phyloP scores from a whole-genome alignment of 164 flowering plant genomes.

The Magnolia sinica region DNA sequence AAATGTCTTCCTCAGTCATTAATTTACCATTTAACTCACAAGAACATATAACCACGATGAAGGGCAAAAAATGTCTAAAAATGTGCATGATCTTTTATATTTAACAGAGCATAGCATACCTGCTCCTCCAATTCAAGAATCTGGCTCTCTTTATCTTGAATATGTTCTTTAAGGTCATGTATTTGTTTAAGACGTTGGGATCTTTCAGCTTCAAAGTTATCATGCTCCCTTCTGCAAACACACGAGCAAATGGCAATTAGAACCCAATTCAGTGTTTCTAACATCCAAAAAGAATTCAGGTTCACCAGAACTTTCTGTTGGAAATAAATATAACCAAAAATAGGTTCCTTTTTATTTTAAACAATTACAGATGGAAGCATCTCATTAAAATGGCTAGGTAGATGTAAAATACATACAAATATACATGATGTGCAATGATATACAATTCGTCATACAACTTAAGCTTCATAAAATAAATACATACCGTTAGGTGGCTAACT shows the following conservation, averaged over 20 bases:
- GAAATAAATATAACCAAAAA: too few species aligned
- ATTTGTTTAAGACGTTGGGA: conserved; percentile 71
- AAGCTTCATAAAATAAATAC: not conserved
- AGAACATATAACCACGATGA: too few species aligned
- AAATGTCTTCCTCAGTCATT: too few species aligned
- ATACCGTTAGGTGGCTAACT: conserved; percentile 75
- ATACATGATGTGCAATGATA: too few species aligned
- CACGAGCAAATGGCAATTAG: not conserved
- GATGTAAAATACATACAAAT: too few species aligned
- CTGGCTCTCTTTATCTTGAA: conserved; percentile 85
- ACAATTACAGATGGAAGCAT: too few species aligned
- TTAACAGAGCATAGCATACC: too few species aligned
- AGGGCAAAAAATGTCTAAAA: too few species aligned
- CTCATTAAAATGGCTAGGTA: too few species aligned
- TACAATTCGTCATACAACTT: not conserved
- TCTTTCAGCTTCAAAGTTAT: conserved; percentile 88
- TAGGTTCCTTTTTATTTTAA: too few species aligned
- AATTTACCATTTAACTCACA: too few species aligned
- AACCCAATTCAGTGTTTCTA: not conserved
- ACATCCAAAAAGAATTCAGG: not conserved
- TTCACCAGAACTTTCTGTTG: not conserved
- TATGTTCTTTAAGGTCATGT: conserved; percentile 82
- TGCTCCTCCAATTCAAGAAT: conserved; percentile 86
- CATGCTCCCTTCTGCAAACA: conserved; percentile 82
- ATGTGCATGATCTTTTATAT: too few species aligned